Conservation (phyloP, 2,329 filamentous ascomycete species). For the Thielaviopsis musarum region DNA sequence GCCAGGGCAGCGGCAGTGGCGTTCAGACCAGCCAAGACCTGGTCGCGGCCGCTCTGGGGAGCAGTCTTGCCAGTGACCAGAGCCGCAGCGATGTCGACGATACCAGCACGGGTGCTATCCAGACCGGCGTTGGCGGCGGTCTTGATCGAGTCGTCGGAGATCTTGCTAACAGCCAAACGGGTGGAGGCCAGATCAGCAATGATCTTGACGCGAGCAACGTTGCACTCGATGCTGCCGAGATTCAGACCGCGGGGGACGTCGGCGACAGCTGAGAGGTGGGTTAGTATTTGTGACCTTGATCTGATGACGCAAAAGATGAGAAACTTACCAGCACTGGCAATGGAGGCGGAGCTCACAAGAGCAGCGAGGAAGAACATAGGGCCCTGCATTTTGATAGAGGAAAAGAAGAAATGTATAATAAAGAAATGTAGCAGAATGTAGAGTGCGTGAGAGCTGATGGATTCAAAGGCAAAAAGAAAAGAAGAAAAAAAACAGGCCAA, state of each 20-base stretch:
- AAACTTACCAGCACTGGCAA: slow-evolving; percentile 5
- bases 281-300: background rate
- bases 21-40: slow-evolving; percentile 6
- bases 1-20: slow-evolving; percentile 2
- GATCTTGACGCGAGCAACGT: slow-evolving; percentile 10
- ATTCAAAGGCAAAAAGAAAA: background rate
- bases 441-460: background rate
- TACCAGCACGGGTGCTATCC: slow-evolving; percentile 1
- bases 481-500: slow-evolving; percentile 2
- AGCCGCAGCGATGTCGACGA: slow-evolving; percentile 6
- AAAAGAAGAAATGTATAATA: background rate
- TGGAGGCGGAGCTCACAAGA: slow-evolving; percentile 4
- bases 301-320: background rate
- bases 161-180: slow-evolving; percentile 1
- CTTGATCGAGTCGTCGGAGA: slow-evolving; percentile 4
- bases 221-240: slow-evolving; percentile 6
- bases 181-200: slow-evolving; percentile 5
- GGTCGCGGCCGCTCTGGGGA: background rate
- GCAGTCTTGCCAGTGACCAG: slow-evolving; percentile 5
- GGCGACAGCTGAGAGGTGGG: background rate
- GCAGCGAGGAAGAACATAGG: slow-evolving; percentile 4
- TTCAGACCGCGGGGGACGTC: slow-evolving; percentile 5
- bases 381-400: slow-evolving; percentile 7
- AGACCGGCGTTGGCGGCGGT: slow-evolving; percentile 4
- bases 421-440: background rate